These are phyloP conservation scores for Trametes pubescens DNA, from an alignment of 1,284 basidiomycete species.

Conservation along the genomic window DNA sequence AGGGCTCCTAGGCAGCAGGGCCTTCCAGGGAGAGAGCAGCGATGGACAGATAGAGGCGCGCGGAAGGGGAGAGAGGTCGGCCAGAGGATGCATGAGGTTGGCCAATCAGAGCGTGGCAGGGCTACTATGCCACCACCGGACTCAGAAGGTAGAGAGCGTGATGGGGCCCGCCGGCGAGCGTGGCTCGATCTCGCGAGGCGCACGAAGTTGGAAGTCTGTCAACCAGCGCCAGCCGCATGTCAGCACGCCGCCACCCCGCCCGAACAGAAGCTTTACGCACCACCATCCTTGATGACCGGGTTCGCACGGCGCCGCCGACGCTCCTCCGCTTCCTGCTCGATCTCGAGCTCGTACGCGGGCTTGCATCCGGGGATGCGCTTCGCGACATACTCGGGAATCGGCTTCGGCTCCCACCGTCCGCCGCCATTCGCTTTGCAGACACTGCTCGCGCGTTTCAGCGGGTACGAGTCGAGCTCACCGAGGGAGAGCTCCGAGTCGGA, in stretches of 20 bases:
- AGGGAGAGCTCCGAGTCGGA: constrained; percentile 37
- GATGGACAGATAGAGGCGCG: neutral
- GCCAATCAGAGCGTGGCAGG: constrained; percentile 9
- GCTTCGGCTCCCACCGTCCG: constrained; percentile 77
- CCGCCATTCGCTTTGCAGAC: constrained; percentile 80
- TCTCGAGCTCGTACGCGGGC: constrained; percentile 68
- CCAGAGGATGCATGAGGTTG: neutral
- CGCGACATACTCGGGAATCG: constrained; percentile 50
- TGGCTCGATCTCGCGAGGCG: constrained; percentile 55
- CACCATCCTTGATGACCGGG: constrained; percentile 70
- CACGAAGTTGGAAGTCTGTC: constrained; percentile 68
- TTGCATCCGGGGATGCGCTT: constrained; percentile 68
- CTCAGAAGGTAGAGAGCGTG: constrained; percentile 64
- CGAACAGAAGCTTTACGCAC: constrained; percentile 42
- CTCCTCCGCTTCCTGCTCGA: constrained; percentile 68
- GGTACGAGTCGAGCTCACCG: constrained; percentile 74
- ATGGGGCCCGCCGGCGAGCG: constrained; percentile 44
- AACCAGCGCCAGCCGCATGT: constrained; percentile 16
- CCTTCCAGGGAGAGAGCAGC: constrained; percentile 14
- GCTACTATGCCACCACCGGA: neutral
- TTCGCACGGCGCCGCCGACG: constrained; percentile 57
- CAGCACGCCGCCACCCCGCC: constrained; percentile 9
- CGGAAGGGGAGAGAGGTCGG: neutral
- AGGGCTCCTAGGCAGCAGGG: neutral
- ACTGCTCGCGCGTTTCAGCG: constrained; percentile 65